Evolutionary conservation across 345 rosid species (phyloP).

Genomic region (Boechera stricta): DNA sequence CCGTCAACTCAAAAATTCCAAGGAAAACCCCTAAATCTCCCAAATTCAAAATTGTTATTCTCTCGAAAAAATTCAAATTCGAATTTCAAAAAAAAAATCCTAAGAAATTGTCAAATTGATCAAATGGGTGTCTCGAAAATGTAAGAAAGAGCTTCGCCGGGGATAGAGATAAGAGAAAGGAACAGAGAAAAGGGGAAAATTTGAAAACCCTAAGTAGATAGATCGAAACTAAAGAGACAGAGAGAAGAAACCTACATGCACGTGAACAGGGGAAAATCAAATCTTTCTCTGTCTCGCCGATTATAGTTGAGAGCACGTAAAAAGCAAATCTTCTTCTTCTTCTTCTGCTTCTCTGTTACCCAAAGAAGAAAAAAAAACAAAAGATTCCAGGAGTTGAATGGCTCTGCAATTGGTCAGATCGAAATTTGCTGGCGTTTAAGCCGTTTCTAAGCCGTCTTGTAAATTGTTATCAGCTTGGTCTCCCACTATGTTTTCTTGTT

Average conservation of each 20-base stretch:
- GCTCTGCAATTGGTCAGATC: background rate
- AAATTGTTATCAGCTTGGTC: background rate
- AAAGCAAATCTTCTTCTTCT: conserved; percentile 11
- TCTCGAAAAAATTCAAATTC: too few species aligned
- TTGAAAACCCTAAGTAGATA: conserved; percentile 38
- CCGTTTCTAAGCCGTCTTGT: background rate
- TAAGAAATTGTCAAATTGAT: background rate
- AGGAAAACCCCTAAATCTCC: background rate
- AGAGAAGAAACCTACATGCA: background rate
- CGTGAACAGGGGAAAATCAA: conserved; percentile 1
- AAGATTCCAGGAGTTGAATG: background rate
- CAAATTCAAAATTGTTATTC: background rate
- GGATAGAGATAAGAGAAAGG: conserved; percentile 1
- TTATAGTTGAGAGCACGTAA: conserved; percentile 25
- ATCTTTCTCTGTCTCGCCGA: conserved; percentile 13
- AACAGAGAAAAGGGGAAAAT: background rate
- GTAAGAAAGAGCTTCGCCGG: background rate
- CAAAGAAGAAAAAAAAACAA: background rate
- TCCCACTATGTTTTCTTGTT: background rate
- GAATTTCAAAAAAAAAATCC: too few species aligned
- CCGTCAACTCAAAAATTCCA: background rate
- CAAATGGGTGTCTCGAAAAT: conserved; percentile 12
- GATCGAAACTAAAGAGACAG: conserved; percentile 8
- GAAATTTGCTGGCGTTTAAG: background rate
- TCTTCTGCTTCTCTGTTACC: background rate